phyloP scores from a whole-genome alignment of 345 rosid species.

The Brassica carinata region DNA sequence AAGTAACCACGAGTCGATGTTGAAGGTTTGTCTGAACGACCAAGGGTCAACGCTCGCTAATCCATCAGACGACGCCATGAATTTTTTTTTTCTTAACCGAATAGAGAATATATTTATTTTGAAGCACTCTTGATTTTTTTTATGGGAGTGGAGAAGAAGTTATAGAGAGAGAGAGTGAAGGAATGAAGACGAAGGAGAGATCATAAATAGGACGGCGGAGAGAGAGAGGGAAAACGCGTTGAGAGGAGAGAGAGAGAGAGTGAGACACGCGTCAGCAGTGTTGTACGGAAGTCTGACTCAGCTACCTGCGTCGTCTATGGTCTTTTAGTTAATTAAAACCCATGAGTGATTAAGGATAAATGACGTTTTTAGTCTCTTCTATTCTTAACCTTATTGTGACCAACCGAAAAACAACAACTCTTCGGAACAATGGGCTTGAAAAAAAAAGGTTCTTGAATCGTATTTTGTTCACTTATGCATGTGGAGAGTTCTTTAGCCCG shows the following conservation, averaged over 20 bases:
- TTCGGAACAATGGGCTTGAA: not conserved
- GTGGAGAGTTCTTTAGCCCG: not conserved
- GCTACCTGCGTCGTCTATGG: constrained; percentile 9
- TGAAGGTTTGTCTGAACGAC: constrained; percentile 28
- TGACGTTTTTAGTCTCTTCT: not conserved
- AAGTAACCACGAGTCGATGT: constrained; percentile 37
- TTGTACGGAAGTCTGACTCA: constrained; percentile 48
- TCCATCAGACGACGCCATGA: constrained; percentile 37
- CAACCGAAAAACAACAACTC: not conserved
- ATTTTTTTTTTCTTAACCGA: not conserved
- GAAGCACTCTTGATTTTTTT: not conserved
- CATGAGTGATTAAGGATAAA: not conserved
- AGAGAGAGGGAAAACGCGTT: constrained; percentile 42
- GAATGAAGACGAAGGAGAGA: constrained; percentile 5
- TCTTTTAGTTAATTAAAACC: not conserved
- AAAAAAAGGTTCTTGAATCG: not conserved
- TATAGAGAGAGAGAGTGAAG: constrained; percentile 12
- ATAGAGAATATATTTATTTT: not conserved
- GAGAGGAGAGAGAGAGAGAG: too few species aligned
- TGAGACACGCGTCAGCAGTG: constrained; percentile 42
- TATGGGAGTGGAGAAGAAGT: not conserved
- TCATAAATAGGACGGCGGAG: constrained; percentile 39
- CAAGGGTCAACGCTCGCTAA: constrained; percentile 40
- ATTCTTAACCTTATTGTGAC: too few species aligned
- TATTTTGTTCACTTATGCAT: not conserved